Evolutionary conservation across 305 asterid genomes (phyloP).

Genomic region (Caryopteris hybrid): DNA sequence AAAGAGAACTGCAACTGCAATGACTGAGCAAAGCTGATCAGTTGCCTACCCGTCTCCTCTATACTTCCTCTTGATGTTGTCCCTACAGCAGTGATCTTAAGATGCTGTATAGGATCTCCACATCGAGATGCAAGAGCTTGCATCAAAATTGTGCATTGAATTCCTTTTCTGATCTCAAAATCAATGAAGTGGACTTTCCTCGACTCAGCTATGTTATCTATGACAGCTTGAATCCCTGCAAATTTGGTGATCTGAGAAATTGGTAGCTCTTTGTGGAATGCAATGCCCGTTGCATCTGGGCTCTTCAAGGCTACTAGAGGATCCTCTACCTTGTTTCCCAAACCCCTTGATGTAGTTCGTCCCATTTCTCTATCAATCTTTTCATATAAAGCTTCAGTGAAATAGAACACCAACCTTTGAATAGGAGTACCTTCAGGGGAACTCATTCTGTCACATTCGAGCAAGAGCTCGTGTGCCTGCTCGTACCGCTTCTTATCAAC

Average conservation of each 20-base stretch:
- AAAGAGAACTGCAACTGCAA: slow-evolving; percentile 28
- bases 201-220: slow-evolving; percentile 37
- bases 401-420: slow-evolving; percentile 47
- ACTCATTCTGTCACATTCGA: slow-evolving; percentile 27
- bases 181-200: slow-evolving; percentile 43
- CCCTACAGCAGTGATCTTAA: slow-evolving; percentile 38
- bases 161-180: slow-evolving; percentile 37
- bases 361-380: slow-evolving; percentile 49
- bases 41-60: slow-evolving; percentile 30
- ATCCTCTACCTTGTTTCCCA: slow-evolving; percentile 27
- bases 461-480: slow-evolving; percentile 26
- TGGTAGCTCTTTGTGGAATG: slow-evolving; percentile 39
- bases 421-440: slow-evolving; percentile 24
- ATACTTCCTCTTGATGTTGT: slow-evolving; percentile 10
- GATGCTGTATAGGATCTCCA: slow-evolving; percentile 22
- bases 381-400: slow-evolving; percentile 50
- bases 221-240: slow-evolving; percentile 42
- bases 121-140: slow-evolving; percentile 34
- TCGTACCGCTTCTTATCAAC: slow-evolving; percentile 28
- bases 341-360: slow-evolving; percentile 22
- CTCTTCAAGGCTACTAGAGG: slow-evolving; percentile 25
- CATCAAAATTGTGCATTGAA: slow-evolving; percentile 36
- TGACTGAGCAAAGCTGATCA: slow-evolving; percentile 30
- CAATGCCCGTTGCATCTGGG: slow-evolving; percentile 12
- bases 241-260: slow-evolving; percentile 38